A percentile compares a stretch with the other conserved stretches of the same genome.
Conservation (phyloP, 371 early-diverging fungal species). For the Syncephalastrum contaminatum region DNA sequence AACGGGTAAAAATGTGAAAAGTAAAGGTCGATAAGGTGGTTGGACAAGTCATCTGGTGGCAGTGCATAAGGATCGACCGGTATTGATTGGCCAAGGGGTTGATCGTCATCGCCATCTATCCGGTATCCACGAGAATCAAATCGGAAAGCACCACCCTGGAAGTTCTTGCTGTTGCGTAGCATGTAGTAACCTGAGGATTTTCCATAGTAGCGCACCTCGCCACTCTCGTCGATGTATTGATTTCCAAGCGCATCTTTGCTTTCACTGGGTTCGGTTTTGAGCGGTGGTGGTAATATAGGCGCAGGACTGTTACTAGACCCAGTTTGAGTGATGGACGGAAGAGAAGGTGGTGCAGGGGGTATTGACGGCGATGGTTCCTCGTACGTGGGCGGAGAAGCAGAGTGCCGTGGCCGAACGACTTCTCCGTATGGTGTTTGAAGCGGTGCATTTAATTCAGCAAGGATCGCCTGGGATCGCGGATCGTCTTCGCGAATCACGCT, state of each 20-base stretch:
- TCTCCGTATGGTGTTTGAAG: slow-evolving; percentile 47
- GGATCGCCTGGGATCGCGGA: slow-evolving; percentile 55
- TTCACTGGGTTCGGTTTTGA: slow-evolving; percentile 2
- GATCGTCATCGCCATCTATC: slow-evolving; percentile 4
- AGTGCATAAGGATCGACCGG: slow-evolving; percentile 38
- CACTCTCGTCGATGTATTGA: slow-evolving; percentile 43
- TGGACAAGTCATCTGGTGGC: slow-evolving; percentile 62
- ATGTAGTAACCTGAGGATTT: slow-evolving; percentile 51
- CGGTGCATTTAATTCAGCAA: slow-evolving; percentile 57
- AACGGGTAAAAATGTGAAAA: slow-evolving; percentile 67
- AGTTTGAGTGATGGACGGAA: no score
- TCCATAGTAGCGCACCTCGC: slow-evolving; percentile 48
- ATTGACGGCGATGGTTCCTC: not conserved
- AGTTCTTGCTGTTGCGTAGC: slow-evolving; percentile 36
- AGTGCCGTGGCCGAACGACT: slow-evolving; percentile 26
- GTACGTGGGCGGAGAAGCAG: slow-evolving; percentile 1
- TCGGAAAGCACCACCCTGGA: slow-evolving; percentile 33
- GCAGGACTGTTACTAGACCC: no score
- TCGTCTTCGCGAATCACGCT: slow-evolving; percentile 58
- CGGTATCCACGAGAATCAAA: slow-evolving; percentile 27
- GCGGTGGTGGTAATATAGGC: no score
- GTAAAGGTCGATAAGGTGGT: slow-evolving; percentile 66
- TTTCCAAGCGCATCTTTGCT: slow-evolving; percentile 22
- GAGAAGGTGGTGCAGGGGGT: slow-evolving; percentile 7
- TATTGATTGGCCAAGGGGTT: not conserved